Percentiles rank a stretch among this genome's conserved stretches.
phyloP scores from a whole-genome alignment of 371 early-diverging fungal genomes.

The Phascolomyces articulosus region DNA sequence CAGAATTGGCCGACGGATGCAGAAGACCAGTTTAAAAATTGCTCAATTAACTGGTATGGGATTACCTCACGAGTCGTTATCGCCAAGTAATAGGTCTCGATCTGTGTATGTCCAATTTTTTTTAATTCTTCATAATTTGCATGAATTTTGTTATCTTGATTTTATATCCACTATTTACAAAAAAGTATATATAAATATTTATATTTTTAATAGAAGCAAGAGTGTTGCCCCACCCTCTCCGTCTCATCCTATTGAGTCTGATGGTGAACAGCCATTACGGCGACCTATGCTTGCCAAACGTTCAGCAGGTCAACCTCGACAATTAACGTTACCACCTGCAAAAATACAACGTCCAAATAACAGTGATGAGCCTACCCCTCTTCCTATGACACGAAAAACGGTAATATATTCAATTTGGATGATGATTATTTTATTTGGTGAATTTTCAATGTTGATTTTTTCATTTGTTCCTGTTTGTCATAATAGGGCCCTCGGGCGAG shows the following conservation, averaged over 20 bases:
- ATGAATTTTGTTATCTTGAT: too few relatives aligned
- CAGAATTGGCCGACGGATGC: conserved; percentile 7
- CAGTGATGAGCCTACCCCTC: neutral
- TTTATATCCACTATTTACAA: too few relatives aligned
- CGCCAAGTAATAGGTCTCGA: too few relatives aligned
- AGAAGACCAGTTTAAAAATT: conserved; percentile 17
- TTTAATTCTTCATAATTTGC: too few relatives aligned
- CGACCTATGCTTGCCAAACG: conserved; percentile 8
- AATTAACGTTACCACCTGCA: neutral
- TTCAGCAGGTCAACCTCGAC: neutral
- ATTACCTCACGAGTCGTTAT: neutral
- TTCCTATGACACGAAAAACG: neutral
- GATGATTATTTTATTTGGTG: too few relatives aligned
- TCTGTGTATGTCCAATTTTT: too few relatives aligned
- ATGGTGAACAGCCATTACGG: neutral
- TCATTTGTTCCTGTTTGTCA: too few relatives aligned
- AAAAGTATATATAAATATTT: too few relatives aligned
- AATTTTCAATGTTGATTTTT: too few relatives aligned
- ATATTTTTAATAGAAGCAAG: neutral
- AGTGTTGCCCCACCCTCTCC: neutral
- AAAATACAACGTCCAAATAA: conserved; percentile 5
- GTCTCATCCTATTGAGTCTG: neutral
- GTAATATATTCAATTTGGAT: neutral
- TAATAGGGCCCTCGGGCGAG: neutral
- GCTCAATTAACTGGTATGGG: conserved; percentile 10